Evolutionary conservation across 2,329 filamentous ascomycete species (phyloP).

Genomic region (Juglanconis oblonga): DNA sequence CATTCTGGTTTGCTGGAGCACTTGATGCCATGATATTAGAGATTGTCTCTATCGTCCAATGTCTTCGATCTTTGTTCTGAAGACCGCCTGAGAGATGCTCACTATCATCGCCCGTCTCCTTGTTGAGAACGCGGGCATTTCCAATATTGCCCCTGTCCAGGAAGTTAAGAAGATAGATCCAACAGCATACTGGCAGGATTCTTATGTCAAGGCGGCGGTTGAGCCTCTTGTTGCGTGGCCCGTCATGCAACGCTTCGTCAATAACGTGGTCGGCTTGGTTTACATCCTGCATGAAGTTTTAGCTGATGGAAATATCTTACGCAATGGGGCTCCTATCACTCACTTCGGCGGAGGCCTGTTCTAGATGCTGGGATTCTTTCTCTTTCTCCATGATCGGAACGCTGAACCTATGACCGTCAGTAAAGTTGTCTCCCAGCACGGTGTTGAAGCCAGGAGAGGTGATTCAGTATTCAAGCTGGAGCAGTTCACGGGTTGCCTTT

Average conservation of each 20-base stretch:
- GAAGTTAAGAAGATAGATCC: slow-evolving; percentile 26
- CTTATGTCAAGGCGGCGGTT: slow-evolving; percentile 24
- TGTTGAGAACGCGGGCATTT: slow-evolving; percentile 30
- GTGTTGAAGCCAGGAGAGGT: not conserved
- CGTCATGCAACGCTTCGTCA: not conserved
- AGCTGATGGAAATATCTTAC: not conserved
- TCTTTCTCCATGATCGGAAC: not conserved
- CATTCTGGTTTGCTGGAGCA: slow-evolving; percentile 15
- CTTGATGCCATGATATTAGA: not conserved
- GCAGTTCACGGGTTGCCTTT: not conserved
- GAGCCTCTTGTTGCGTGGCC: slow-evolving; percentile 12
- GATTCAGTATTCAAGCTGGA: not conserved
- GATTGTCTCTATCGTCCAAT: slow-evolving; percentile 17
- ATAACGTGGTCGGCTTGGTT: not conserved
- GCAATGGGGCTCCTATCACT: not conserved
- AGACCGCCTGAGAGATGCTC: not conserved
- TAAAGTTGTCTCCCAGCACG: not conserved
- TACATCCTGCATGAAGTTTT: not conserved
- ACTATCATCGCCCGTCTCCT: slow-evolving; percentile 29
- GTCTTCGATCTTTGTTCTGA: slow-evolving; percentile 27
- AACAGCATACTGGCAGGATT: slow-evolving; percentile 24
- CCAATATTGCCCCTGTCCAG: slow-evolving; percentile 28
- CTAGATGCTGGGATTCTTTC: not conserved
- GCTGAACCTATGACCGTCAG: not conserved
- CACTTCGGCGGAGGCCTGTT: not conserved